Conservation (phyloP, 2,329 filamentous ascomycete species). For the Pseudocercospora eumusae region DNA sequence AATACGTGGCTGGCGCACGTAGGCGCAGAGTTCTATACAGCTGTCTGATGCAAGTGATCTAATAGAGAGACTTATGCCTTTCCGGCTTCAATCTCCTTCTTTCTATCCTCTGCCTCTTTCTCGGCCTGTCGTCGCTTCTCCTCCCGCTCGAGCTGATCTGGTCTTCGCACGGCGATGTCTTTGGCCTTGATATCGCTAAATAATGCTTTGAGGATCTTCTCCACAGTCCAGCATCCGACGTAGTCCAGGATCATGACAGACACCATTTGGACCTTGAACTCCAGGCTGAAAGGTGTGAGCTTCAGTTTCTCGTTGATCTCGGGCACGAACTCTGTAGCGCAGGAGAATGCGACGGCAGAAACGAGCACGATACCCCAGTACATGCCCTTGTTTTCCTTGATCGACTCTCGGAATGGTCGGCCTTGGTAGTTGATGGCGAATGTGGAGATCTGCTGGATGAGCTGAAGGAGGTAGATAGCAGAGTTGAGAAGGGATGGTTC, state of each 20-base stretch:
- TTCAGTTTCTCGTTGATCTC: slow-evolving; percentile 93
- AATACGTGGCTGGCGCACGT: neutral
- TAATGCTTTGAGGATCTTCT: slow-evolving; percentile 77
- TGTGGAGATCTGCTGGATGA: slow-evolving; percentile 98
- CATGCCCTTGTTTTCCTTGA: slow-evolving; percentile 96
- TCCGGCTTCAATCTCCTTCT: slow-evolving; percentile 40
- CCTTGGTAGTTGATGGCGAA: slow-evolving; percentile 99
- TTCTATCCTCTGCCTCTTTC: slow-evolving; percentile 44
- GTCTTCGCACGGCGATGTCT: slow-evolving; percentile 83
- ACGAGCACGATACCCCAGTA: slow-evolving; percentile 94
- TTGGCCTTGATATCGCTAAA: slow-evolving; percentile 93
- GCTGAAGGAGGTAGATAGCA: slow-evolving; percentile 92
- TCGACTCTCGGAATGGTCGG: slow-evolving; percentile 92
- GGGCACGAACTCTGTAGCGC: slow-evolving; percentile 91
- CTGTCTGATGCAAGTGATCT: neutral
- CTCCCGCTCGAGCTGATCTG: slow-evolving; percentile 83
- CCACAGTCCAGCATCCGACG: slow-evolving; percentile 80
- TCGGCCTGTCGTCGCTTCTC: slow-evolving; percentile 62
- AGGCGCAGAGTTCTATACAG: neutral
- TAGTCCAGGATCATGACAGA: slow-evolving; percentile 85
- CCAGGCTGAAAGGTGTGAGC: slow-evolving; percentile 81
- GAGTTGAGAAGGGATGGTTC: slow-evolving; percentile 91
- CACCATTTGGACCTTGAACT: slow-evolving; percentile 89
- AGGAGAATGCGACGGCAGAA: slow-evolving; percentile 85
- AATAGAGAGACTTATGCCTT: slow-evolving; percentile 28